A percentile compares a stretch with the other conserved stretches of the same genome.
phyloP scores from a whole-genome alignment of 1,284 basidiomycete species.

The Heterobasidion irregulare region DNA sequence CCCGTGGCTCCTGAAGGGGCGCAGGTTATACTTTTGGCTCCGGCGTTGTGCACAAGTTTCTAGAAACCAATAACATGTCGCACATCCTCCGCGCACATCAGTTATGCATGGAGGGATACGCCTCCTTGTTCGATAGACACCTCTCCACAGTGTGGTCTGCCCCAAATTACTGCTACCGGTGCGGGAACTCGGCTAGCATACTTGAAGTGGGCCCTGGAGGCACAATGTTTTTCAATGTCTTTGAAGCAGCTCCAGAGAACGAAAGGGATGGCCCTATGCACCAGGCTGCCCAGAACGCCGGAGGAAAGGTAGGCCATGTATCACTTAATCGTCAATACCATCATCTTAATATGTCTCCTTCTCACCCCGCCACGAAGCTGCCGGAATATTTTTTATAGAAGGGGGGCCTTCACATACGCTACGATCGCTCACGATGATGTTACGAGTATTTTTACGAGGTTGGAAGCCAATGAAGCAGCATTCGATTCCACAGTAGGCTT shows the following conservation, averaged over 20 bases:
- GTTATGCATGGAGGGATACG: conserved; percentile 98
- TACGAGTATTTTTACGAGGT: neutral
- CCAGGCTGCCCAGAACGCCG: conserved; percentile 59
- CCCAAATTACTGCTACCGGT: conserved; percentile 97
- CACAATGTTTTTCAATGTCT: conserved; percentile 93
- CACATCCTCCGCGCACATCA: conserved; percentile 98
- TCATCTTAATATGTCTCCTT: no score
- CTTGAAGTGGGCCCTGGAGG: conserved; percentile 92
- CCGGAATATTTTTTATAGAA: conserved; percentile 47
- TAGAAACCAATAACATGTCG: conserved; percentile 90
- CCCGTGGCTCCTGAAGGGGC: conserved; percentile 47
- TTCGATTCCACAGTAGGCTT: neutral
- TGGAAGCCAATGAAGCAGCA: neutral
- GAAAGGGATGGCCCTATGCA: conserved; percentile 78
- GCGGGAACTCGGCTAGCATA: conserved; percentile 96
- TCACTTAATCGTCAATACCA: neutral
- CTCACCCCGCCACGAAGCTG: conserved; percentile 27
- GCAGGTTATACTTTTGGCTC: conserved; percentile 99
- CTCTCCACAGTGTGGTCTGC: conserved; percentile 98
- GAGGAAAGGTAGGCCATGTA: conserved; percentile 48
- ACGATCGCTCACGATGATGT: neutral
- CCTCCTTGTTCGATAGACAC: conserved; percentile 89
- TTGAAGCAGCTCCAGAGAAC: conserved; percentile 98
- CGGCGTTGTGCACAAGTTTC: conserved; percentile 97
- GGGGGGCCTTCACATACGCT: neutral